Evolutionary conservation across 2,329 filamentous ascomycete genomes (phyloP), one percentile per base, ranked within the genome.

Genomic region (Parascedosporium putredinis): DNA sequence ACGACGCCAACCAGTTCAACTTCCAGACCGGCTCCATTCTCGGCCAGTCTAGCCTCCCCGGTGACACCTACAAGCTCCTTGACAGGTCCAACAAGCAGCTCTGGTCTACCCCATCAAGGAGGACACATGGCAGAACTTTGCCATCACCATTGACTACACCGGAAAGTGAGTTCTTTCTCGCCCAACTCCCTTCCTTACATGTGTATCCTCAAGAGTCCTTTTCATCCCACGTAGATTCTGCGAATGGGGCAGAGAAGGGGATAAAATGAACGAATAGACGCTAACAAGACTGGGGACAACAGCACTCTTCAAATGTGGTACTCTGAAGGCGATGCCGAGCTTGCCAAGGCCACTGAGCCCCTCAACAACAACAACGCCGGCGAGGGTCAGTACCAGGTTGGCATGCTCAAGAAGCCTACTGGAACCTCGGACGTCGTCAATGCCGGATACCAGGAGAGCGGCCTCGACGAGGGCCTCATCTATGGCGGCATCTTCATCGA

Each of bases 361-460:
- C 23, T 51, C 27, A 31, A 34, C 24, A 77, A 78, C 55, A 69
- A 79, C 55, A 67, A 79, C 50, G 67, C 69, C 36, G 79, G 79
- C 4, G 70, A 73, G 50, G 79, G 79, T 20, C 77, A 82, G 59
- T 81, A 73, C 61, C 78, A 81, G 61, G 68, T 81, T 27, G 77
- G 78, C 45, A 68, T 81, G 18, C 63, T 81, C 52, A 81, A 80
- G 72, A 79, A 73, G 60, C 70, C 69, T 1, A 73, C 69, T 0
- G 78, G 71, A 56, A 76, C 58, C 59, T 69, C 54, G 56, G 71
- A 76, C 51, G 70, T 75, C 10, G 71, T 72, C 45, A 73, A 73
- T 58, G 59, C 67, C 29, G 73, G 73, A 3, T 75, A 66, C 54
- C 73, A 76, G 57, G 64, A 69, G 56, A 64, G 57, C 16, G 66